Conservation (phyloP, 305 asterid species). For the Solanum chacoense region DNA sequence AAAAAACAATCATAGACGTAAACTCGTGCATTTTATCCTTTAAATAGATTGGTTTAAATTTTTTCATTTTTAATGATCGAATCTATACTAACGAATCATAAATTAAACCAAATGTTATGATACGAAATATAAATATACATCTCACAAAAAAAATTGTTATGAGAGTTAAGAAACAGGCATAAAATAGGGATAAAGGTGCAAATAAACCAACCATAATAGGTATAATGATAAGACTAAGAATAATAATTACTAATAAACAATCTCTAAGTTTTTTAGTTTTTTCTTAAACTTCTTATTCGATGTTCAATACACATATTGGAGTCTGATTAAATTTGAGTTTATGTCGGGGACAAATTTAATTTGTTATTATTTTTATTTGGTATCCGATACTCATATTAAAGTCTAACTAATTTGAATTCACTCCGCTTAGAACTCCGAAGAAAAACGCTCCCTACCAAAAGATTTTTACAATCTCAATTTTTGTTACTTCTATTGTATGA, state of each 20-base stretch:
- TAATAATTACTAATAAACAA: neutral
- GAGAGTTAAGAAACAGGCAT: neutral
- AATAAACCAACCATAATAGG: neutral
- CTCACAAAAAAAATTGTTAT: neutral
- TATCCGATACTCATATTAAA: accelerated
- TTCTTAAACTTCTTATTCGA: no score
- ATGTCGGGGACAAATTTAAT: no score
- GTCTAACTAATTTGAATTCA: no score
- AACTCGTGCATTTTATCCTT: no score
- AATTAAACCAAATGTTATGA: no score
- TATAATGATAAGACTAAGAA: neutral
- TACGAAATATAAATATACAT: no score
- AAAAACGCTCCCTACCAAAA: no score
- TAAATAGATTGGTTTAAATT: no score
- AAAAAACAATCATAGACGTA: neutral
- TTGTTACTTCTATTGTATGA: neutral
- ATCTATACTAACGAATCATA: neutral
- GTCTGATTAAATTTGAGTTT: neutral
- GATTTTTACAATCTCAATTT: no score
- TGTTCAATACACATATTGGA: neutral
- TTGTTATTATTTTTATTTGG: neutral
- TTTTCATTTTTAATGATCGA: no score
- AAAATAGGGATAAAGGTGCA: no score
- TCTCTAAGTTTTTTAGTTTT: neutral
- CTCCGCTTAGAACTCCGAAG: no score